Conservation (phyloP, 73 alveolate species). For the Paramecium caudatum region DNA sequence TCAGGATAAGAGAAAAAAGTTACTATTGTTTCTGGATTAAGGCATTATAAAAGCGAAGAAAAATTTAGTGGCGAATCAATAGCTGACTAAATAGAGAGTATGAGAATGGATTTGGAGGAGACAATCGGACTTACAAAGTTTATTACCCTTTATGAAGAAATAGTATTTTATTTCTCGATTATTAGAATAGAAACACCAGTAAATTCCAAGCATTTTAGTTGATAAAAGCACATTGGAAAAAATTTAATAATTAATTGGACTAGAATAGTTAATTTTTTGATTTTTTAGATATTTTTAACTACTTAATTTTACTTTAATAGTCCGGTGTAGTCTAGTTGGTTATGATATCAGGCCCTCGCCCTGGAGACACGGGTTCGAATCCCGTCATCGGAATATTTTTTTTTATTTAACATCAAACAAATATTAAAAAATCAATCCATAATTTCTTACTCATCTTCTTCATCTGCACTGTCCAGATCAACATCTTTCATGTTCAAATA, state of each 20-base stretch:
- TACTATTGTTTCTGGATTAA: not conserved
- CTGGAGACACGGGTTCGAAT: too few species aligned
- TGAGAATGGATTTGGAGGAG: constrained; percentile 57
- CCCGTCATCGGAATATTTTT: too few species aligned
- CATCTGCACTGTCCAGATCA: too few species aligned
- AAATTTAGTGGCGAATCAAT: not conserved
- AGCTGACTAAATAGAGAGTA: constrained; percentile 29
- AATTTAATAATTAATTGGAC: not conserved
- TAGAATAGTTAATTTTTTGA: constrained; percentile 51
- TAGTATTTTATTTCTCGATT: not conserved
- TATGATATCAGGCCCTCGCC: too few species aligned
- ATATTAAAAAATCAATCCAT: too few species aligned
- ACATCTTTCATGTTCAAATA: not conserved
- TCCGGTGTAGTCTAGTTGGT: too few species aligned
- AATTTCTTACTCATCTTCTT: too few species aligned
- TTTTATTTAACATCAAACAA: too few species aligned
- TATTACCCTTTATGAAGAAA: not conserved
- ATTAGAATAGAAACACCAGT: constrained; percentile 23
- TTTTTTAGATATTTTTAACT: too few species aligned
- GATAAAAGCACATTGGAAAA: not conserved
- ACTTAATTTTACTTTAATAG: too few species aligned
- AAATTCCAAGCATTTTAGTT: not conserved
- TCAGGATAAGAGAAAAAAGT: not conserved
- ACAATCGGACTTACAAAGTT: constrained; percentile 21
- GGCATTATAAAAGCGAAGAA: not conserved